Conservation (phyloP, 768 basidiomycete genomes). For the Astraeus odoratus region DNA sequence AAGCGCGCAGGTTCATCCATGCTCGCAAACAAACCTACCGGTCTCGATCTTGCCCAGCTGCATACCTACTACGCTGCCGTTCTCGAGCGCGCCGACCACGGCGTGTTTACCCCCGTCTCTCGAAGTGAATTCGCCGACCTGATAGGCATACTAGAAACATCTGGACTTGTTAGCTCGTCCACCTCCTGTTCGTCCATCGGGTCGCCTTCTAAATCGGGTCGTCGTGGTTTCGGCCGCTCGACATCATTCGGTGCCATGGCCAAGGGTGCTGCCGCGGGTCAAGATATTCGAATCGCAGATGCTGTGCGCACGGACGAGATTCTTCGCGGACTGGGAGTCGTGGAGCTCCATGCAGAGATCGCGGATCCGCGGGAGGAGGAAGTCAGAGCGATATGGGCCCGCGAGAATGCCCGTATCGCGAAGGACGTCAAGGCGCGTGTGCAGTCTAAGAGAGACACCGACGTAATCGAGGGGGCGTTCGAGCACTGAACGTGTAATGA, state of each 20-base stretch:
- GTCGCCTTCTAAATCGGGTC: constrained; percentile 42
- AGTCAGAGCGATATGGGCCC: constrained; percentile 34
- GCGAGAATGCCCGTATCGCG: constrained; percentile 32
- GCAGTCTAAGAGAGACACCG: not conserved
- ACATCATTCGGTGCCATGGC: constrained; percentile 43
- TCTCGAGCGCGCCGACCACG: constrained; percentile 48
- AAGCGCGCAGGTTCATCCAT: constrained; percentile 45
- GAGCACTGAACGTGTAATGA: not conserved
- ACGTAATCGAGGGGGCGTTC: not conserved
- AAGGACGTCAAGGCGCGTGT: constrained; percentile 27
- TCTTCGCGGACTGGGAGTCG: constrained; percentile 59
- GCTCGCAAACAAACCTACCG: constrained; percentile 20
- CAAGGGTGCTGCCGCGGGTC: constrained; percentile 25
- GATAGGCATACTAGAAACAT: constrained; percentile 63
- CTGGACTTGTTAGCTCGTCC: constrained; percentile 48
- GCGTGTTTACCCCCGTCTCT: constrained; percentile 57
- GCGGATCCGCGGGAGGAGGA: constrained; percentile 39
- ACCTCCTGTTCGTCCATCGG: constrained; percentile 26
- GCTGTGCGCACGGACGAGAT: constrained; percentile 64
- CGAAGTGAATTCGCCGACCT: constrained; percentile 74
- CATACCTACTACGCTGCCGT: constrained; percentile 57
- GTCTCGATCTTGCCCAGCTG: constrained; percentile 54
- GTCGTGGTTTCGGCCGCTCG: constrained; percentile 48
- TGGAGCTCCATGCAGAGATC: constrained; percentile 10
- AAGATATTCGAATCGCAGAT: constrained; percentile 48